These are phyloP conservation scores for Filosporella fistucella DNA, from an alignment of 495 filamentous ascomycete species.

Conservation along the genomic window DNA sequence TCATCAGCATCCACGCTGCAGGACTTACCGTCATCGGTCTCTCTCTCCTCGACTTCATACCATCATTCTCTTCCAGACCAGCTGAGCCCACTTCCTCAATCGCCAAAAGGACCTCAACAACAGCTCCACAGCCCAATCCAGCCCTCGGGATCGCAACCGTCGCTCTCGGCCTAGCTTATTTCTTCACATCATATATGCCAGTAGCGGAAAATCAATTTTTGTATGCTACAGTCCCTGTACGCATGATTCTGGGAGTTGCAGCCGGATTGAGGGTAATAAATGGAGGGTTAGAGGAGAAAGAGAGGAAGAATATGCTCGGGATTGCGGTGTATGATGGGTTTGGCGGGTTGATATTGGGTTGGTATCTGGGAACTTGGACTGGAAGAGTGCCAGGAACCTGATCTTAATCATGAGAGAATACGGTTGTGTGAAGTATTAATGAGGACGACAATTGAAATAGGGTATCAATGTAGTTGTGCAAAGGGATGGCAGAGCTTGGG, in stretches of 20 bases:
- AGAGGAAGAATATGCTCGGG: conserved; percentile 3
- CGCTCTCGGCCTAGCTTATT: conserved; percentile 5
- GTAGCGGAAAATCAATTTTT: conserved; percentile 13
- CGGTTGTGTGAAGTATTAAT: too few relatives aligned
- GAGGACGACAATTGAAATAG: too few relatives aligned
- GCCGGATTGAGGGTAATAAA: not conserved
- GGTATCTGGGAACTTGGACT: conserved; percentile 1
- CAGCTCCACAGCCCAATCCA: too few relatives aligned
- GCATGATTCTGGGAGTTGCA: not conserved
- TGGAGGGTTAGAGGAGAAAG: not conserved
- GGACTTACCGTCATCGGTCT: not conserved
- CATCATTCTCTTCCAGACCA: too few relatives aligned
- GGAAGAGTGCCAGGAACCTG: too few relatives aligned
- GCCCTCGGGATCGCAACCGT: conserved; percentile 3
- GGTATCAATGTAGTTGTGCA: too few relatives aligned
- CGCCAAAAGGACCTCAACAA: too few relatives aligned
- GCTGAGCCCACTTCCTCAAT: too few relatives aligned
- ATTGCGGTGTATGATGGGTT: conserved; percentile 2
- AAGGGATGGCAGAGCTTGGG: too few relatives aligned
- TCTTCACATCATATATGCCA: conserved; percentile 8
- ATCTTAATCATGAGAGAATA: too few relatives aligned
- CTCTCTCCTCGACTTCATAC: too few relatives aligned
- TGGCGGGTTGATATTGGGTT: not conserved
- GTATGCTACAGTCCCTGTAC: conserved; percentile 7
- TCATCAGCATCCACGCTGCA: conserved; percentile 4